Base-by-base conservation (phyloP, 768 basidiomycete genomes). In the Suillus weaverae region DNA sequence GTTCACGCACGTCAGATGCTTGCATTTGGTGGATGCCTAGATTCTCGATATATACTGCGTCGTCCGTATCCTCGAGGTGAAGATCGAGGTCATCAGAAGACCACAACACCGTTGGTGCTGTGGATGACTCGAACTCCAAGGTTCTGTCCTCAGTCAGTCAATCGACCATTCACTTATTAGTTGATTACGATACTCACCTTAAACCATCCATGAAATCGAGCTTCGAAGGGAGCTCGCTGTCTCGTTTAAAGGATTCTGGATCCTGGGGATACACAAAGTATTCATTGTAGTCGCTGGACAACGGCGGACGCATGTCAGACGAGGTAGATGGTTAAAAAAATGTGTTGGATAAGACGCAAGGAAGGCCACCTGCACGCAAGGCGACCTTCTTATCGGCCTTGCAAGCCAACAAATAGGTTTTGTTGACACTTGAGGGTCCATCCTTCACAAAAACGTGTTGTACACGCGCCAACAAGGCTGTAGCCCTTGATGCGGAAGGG, bases 381-480 rank as follows among this genome's bases (percentile, higher is more conserved):
- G 51, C 53, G 66, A 59, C 33, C 61, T 75, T 76, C 76, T 76
- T 76, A 76, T 76, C 74, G 46, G 62, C 55, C 69, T 62, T 6
- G 43, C 63, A 69, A 61, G 51, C 62, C 60, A 61, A 46, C 51
- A 71, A 65, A 71, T 68, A 73, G 68, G 70, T 66, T 46, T 38
- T 76, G 68, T 76, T 76, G 61, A 75, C 65, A 61, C 67, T 73
- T 74, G 74, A 61, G 76, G 76, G 74, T 77, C 74, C 74, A 74
- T 73, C 72, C 71, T 26, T 59, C 73, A 75, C 14, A 70, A 74
- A 74, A 75, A 77, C 74, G 74, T 76, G 74, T 76, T 70, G 55
- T 63, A 68, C 74, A 76, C 71, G 74, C 73, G 74, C 62, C 66
- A 68, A 48, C 65, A 67, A 71, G 76, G 76, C 74, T 75, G 74